These are phyloP conservation scores for Podospora appendiculata DNA, from an alignment of 495 filamentous ascomycete species.

Conservation along the genomic window DNA sequence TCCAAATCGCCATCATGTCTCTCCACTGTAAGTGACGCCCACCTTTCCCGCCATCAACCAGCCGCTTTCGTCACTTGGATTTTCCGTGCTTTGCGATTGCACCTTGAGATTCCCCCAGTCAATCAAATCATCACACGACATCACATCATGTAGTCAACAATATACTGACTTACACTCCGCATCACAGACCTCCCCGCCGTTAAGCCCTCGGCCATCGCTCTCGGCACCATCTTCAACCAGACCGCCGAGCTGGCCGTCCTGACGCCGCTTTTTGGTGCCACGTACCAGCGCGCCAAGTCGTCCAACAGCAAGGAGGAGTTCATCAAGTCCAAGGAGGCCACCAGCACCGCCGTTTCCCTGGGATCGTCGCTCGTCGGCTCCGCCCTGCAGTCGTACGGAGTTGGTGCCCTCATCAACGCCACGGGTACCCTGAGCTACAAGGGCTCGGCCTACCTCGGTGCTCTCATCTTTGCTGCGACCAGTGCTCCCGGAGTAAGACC, in stretches of 20 bases:
- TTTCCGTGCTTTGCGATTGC: too few species aligned
- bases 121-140: not conserved
- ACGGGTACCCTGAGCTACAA: constrained; percentile 93
- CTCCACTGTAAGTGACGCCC: constrained; percentile 44
- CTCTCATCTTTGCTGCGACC: constrained; percentile 84
- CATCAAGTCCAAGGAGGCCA: constrained; percentile 84
- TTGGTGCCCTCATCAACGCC: constrained; percentile 91
- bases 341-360: constrained; percentile 79
- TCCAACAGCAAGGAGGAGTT: constrained; percentile 97
- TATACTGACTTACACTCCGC: constrained; percentile 10
- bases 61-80: not conserved
- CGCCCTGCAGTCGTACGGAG: constrained; percentile 85
- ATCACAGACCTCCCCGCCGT: constrained; percentile 79
- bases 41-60: not conserved
- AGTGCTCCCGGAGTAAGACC: constrained; percentile 77
- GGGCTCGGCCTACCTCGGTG: constrained; percentile 89
- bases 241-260: constrained; percentile 57
- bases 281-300: constrained; percentile 86
- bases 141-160: not conserved
- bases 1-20: constrained; percentile 41
- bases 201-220: constrained; percentile 94
- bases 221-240: constrained; percentile 94
- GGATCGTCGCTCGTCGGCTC: constrained; percentile 85
- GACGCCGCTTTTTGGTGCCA: constrained; percentile 84
- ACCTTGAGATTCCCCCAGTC: too few species aligned